These are phyloP conservation scores for Candida pseudoglaebosa DNA, from an alignment of 805 yeast genomes.

Conservation along the genomic window DNA sequence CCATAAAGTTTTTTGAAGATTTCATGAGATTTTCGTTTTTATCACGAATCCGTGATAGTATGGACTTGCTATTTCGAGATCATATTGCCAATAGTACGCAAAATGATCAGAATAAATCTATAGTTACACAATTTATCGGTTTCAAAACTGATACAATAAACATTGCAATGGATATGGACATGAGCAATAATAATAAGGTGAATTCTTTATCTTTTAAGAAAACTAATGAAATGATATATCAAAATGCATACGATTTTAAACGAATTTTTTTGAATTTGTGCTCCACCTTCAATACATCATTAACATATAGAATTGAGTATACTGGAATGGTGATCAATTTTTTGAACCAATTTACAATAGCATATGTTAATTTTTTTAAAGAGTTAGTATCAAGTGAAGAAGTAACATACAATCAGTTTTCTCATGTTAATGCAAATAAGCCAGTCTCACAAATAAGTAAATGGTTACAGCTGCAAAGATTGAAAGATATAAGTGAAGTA, in stretches of 20 bases:
- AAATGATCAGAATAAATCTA: constrained; percentile 3
- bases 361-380: constrained; percentile 31
- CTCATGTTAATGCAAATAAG: constrained; percentile 9
- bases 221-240: constrained; percentile 21
- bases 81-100: constrained; percentile 19
- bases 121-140: constrained; percentile 7
- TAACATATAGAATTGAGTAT: constrained; percentile 53
- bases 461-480: constrained; percentile 32
- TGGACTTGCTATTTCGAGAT: constrained; percentile 50
- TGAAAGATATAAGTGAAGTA: constrained; percentile 18
- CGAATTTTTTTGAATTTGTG: constrained; percentile 46
- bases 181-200: constrained; percentile 1
- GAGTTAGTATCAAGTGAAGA: constrained; percentile 33
- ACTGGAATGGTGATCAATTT: constrained; percentile 41
- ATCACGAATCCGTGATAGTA: constrained; percentile 56
- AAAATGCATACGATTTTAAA: constrained; percentile 45
- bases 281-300: constrained; percentile 55
- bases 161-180: constrained; percentile 6
- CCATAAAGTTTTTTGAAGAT: constrained; percentile 49
- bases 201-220: neutral
- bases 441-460: constrained; percentile 23
- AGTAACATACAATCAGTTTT: constrained; percentile 5
- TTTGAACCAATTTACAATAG: constrained; percentile 29
- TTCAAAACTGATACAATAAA: constrained; percentile 15
- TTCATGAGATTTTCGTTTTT: constrained; percentile 65